These are phyloP conservation scores for Calonectria leucothoes DNA, from an alignment of 2,329 filamentous ascomycete genomes.

Conservation along the genomic window DNA sequence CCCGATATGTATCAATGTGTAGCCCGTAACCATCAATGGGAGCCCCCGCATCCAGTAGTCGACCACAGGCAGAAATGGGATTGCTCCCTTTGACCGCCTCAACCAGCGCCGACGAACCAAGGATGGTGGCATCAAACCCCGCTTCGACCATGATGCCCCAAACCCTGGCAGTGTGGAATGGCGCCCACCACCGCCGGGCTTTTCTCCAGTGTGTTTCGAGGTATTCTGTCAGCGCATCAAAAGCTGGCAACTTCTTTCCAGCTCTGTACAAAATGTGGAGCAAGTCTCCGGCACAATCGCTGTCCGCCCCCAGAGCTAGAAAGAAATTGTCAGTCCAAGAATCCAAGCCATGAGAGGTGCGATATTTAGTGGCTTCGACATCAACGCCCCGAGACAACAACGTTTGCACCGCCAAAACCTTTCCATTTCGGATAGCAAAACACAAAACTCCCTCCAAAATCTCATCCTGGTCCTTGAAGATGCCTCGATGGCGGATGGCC, in stretches of 20 bases:
- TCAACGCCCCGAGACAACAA: background rate
- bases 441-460: background rate
- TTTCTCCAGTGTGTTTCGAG: too few relatives aligned
- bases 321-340: background rate
- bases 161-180: background rate
- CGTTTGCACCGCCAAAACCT: background rate
- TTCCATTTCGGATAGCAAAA: background rate
- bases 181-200: too few relatives aligned
- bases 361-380: background rate
- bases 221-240: background rate
- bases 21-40: conserved; percentile 1
- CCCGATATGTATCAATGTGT: background rate
- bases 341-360: background rate
- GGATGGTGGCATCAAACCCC: background rate
- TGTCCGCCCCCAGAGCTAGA: background rate
- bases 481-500: background rate
- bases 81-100: background rate
- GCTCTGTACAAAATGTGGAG: background rate
- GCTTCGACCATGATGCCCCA: background rate
- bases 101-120: background rate
- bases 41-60: background rate
- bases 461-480: background rate
- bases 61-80: background rate
- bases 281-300: background rate
- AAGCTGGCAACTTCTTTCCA: background rate